Evolutionary conservation across 352 stramenopile genomes (phyloP), one percentile per base, ranked within the genome.

Genomic region (Pythium angustatum): DNA sequence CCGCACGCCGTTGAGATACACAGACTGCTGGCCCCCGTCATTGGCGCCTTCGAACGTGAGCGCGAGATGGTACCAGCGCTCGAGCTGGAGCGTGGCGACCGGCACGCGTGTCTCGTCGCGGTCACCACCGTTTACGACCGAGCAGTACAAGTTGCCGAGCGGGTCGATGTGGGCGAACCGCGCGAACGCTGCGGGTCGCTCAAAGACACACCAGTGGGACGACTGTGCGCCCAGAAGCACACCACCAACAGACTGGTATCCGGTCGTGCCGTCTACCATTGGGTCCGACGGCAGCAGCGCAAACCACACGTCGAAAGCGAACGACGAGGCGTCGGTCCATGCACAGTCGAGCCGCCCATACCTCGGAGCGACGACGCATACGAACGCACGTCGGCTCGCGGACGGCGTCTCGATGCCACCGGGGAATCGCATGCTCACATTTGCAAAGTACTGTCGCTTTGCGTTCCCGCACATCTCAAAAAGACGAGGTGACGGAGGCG

Each of bases 81-180:
- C 14, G 11, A 44, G 26, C 27, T 45, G 4, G 33, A 66, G 50
- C 14, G 7, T 51, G 9, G 26, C 40, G 33, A 66, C n/a, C n/a
- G n/a, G n/a, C n/a, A n/a, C n/a, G n/a, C n/a, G n/a, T n/a, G n/a
- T n/a, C n/a, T n/a, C 31, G 12, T 22, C 48, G 48, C 27, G 26
- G 2, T 36, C n/a, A 3, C 22, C 8, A 14, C 17, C 17, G n/a
- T n/a, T n/a, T 10, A 64, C 1, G 11, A 62, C 44, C 4, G 65
- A 64, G 53, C 58, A 72, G 47, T 40, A 63, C 28, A 72, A 59
- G 17, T 64, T 60, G 22, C 52, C 19, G 3, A 56, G 7, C 12
- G 45, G 10, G 49, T 68, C 53, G 28, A 68, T 30, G 45, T 43
- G 40, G 2, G 56, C 48, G 26, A 68, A 52, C 24, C 55, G 52